Evolutionary conservation across 2,329 filamentous ascomycete genomes (phyloP), one percentile per base, ranked within the genome.

Genomic region (Scytalidium sp.): DNA sequence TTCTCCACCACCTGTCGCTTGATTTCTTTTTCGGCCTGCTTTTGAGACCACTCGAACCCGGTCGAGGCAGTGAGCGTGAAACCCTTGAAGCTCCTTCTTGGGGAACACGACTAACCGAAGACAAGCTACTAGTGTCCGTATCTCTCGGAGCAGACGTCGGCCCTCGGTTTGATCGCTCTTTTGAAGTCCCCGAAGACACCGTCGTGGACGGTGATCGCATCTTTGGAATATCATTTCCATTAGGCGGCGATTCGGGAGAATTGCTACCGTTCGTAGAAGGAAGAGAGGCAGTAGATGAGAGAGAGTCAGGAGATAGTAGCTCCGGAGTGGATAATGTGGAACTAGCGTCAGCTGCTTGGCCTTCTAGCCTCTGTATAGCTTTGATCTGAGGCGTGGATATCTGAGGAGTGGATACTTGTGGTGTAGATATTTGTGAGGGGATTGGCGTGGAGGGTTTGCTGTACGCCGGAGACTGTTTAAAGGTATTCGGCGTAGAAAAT

Each of bases 1-100:
- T 96, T 29, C 94, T 84, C 94, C 94, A 99, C 94, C 94, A 99
- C 39, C 87, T 84, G 63, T 95, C 87, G 41, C 78, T 80, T 11
- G 74, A 69, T 62, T 81, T 84, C 58, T 78, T 81, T 52, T 79
- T 82, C 58, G 81, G 84, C 55, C 74, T 80, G 29, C 76, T 48
- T 13, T 53, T 45, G 4, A 50, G n/a, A 29, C 55, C 54, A 19
- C 49, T 50, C 13, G 51, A 47, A 17, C 51, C 50, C 17, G 57
- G 52, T 17, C 46, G 50, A 8, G 50, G 41, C 7, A 53, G 17
- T 19, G 40, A 46, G 23, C 49, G 53, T 5, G 62, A 54, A 19
- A 60, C 55, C 51, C 60, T 42, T 7, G 77, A 80, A 19, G 83
- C 60, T 2, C 76, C 79, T 10, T 79, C 81, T 50, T 72, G 75